Base-by-base conservation (phyloP, 2,329 filamentous ascomycete species). In the Penicillium sp. region DNA sequence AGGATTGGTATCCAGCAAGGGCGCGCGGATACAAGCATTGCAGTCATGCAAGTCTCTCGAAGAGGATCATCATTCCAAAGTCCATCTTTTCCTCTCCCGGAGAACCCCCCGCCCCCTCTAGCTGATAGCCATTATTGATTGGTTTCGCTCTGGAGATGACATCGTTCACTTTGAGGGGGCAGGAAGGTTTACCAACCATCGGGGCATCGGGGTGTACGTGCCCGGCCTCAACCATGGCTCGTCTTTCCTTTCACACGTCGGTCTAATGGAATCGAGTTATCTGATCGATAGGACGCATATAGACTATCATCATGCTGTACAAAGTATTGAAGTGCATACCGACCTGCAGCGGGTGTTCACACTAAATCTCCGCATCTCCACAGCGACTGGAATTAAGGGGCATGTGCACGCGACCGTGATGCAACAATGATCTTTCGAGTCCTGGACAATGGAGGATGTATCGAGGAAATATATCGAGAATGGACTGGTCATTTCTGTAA, bases 281-380 rank as follows among this genome's bases (percentile, higher is more conserved):
- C 42, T 44, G 38, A 48, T 50, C 40, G 27, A 22, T 42, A 22
- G 18, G 18, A 22, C 9, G 18, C 18, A 22, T 22, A 9, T 22
- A 9, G 18, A 9, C 18, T 22, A 9, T 22, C 18, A 22, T 22
- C 18, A 9, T 9, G 18, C 18, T 22, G n/a, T n/a, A n/a, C n/a
- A n/a, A n/a, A n/a, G n/a, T n/a, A n/a, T n/a, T n/a, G n/a, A n/a
- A n/a, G n/a, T n/a, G n/a, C n/a, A n/a, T n/a, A n/a, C n/a, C 32
- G 37, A 27, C 12, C 29, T 48, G 38, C 41, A 33, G 35, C 25
- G 38, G 35, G 36, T n/a, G 22, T 23, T 6, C 22, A 30, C 27
- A 17, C 32, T 40, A 50, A 50, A 46, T 50, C 50, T 50, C 48
- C 48, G 48, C 46, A 44, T 47, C 45, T 45, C 50, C 45, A 45